Evolutionary conservation across 148 eudicot species (phyloP), one percentile per base, ranked within the genome.

Genomic region (Amaranthus cruentus): DNA sequence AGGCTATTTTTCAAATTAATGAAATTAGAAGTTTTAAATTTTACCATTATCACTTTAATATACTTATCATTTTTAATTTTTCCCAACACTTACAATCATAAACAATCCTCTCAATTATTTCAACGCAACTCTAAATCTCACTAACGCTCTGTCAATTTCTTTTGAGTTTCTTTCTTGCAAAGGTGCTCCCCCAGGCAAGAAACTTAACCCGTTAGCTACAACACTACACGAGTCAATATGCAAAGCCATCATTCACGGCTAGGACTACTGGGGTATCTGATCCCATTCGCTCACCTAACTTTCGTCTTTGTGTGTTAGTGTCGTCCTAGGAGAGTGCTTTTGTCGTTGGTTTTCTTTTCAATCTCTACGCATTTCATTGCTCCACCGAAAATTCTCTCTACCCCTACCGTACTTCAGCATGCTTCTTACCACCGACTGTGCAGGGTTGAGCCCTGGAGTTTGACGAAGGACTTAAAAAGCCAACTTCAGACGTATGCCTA

Each of bases 361-460:
- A 68, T 51, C 44, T 51, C 71, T 52, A 68, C 47, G n/a, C 58
- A 68, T 68, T 68, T 68, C 47, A 68, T 46, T 47, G 58, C 57
- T 68, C 71, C 13, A 52, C 46, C 3, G 15, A n/a, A 52, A 28
- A 51, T 68, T 68, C n/a, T 57, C 71, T 21, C 71, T 66, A 28
- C 69, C 69, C 69, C 55, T 66, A 66, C 53, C 7, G 42, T 67
- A 67, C 46, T 67, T 13, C 0, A 67, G 56, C 70, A 49, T 67
- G 44, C 13, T 67, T 49, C 55, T 49, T 50, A 50, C 70, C 56
- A 52, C 57, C 47, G 8, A n/a, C 44, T 68, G 47, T 68, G 46
- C 44, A 68, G 55, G 71, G 71, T 68, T 68, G 56, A 68, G 71
- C 71, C 71, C 2, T 68, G 55, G 57, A 47, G 52, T 68, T 68